Evolutionary conservation across 148 eudicot species (phyloP).

Genomic region (Heliosperma pusillum): DNA sequence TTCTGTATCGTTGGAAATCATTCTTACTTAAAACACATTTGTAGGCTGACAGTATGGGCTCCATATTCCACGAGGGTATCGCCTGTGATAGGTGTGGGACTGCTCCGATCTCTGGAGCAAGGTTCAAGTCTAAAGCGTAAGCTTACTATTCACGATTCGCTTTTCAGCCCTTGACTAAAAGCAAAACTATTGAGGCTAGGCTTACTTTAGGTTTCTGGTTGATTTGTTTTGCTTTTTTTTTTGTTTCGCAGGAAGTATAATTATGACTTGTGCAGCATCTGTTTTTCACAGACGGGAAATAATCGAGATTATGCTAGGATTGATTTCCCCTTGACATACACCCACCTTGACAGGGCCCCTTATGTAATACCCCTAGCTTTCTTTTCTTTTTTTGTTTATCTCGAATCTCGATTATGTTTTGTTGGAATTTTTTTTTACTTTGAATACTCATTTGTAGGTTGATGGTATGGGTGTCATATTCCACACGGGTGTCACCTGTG

Average conservation of each 20-base stretch:
- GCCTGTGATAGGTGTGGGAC: not conserved
- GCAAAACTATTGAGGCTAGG: not conserved
- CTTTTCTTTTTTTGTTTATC: constrained; percentile 6
- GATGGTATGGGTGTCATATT: no score
- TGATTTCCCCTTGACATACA: constrained; percentile 43
- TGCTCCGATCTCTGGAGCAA: constrained; percentile 9
- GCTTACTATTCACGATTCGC: constrained; percentile 1
- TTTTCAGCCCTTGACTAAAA: not conserved
- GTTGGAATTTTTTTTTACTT: constrained; percentile 2
- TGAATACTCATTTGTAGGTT: not conserved
- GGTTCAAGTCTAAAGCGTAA: constrained; percentile 92
- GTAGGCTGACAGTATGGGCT: not conserved
- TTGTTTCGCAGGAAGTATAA: constrained; percentile 49
- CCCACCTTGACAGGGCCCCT: constrained; percentile 25
- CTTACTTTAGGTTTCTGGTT: not conserved
- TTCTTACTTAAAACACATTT: not conserved
- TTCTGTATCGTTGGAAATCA: not conserved
- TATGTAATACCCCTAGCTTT: constrained; percentile 31
- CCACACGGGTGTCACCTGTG: constrained; percentile 58
- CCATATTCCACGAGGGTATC: not conserved
- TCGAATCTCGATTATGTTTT: not conserved
- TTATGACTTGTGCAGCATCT: constrained; percentile 72
- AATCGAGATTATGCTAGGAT: constrained; percentile 56
- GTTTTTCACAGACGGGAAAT: constrained; percentile 56
- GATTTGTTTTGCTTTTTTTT: constrained; percentile 9